phyloP scores from a whole-genome alignment of 352 stramenopile species.

The Phytopythium chamaehyphon region DNA sequence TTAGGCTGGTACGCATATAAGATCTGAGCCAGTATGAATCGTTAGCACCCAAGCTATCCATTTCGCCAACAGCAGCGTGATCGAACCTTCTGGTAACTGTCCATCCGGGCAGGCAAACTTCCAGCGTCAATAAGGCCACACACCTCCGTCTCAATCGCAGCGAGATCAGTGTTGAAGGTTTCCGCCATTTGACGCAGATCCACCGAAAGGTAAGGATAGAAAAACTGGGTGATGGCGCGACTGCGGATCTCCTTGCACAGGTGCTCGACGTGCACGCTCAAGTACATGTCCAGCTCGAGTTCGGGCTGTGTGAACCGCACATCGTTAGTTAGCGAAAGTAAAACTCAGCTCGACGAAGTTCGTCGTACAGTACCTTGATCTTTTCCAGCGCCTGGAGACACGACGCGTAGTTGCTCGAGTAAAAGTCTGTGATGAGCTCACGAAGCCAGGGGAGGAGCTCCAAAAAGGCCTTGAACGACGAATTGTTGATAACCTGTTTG shows the following conservation, averaged over 20 bases:
- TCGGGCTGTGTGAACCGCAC: conserved; percentile 33
- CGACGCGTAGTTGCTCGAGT: conserved; percentile 82
- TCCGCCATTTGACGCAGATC: conserved; percentile 83
- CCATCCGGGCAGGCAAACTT: conserved; percentile 79
- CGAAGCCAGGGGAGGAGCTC: conserved; percentile 84
- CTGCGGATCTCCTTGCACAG: conserved; percentile 81
- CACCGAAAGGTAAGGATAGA: conserved; percentile 84
- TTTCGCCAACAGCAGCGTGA: too few relatives aligned
- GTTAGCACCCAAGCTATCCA: neutral
- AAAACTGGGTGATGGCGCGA: conserved; percentile 87
- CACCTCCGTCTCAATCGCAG: conserved; percentile 72
- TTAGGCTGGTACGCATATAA: conserved; percentile 79
- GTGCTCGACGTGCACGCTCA: conserved; percentile 66
- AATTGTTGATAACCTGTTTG: conserved; percentile 76
- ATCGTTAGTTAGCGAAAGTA: neutral
- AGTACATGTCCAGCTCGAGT: conserved; percentile 76
- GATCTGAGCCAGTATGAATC: conserved; percentile 28
- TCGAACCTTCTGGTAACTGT: conserved; percentile 85
- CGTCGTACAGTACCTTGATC: conserved; percentile 41
- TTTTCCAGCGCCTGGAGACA: conserved; percentile 75
- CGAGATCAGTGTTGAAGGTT: conserved; percentile 68
- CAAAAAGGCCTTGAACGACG: conserved; percentile 86
- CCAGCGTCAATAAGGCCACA: conserved; percentile 68
- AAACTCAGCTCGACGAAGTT: neutral
- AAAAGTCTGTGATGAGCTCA: conserved; percentile 87